These are phyloP conservation scores for Ascochyta lentis DNA, from an alignment of 2,329 filamentous ascomycete genomes.

Conservation along the genomic window DNA sequence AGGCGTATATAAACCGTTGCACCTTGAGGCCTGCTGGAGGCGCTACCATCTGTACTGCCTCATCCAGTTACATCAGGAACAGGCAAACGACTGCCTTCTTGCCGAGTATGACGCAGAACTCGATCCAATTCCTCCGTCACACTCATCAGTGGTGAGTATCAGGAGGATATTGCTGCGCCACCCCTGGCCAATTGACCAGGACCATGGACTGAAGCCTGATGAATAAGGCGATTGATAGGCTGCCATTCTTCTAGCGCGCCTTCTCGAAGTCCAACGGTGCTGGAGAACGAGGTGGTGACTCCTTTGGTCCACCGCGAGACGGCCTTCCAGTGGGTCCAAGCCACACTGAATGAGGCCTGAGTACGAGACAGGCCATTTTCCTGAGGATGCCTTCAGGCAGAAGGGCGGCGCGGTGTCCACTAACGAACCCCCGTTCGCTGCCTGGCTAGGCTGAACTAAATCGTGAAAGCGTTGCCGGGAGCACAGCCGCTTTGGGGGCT, in stretches of 20 bases:
- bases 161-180: slow-evolving; percentile 35
- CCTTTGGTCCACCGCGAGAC: slow-evolving; percentile 33
- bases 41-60: slow-evolving; percentile 30
- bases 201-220: slow-evolving; percentile 33
- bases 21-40: slow-evolving; percentile 36
- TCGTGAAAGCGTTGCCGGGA: slow-evolving; percentile 24
- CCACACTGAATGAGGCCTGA: slow-evolving; percentile 28
- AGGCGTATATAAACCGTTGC: slow-evolving; percentile 26
- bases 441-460: slow-evolving; percentile 32
- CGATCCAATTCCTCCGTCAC: slow-evolving; percentile 24
- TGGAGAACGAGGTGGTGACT: slow-evolving; percentile 35
- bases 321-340: slow-evolving; percentile 30
- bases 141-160: slow-evolving; percentile 23
- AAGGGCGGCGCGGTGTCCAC: slow-evolving; percentile 26
- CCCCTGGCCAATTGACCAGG: slow-evolving; percentile 16
- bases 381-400: slow-evolving; percentile 34
- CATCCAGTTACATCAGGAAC: slow-evolving; percentile 28
- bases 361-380: slow-evolving; percentile 31
- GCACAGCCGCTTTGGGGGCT: slow-evolving; percentile 39
- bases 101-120: slow-evolving; percentile 36
- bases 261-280: slow-evolving; percentile 28
- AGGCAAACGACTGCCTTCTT: slow-evolving; percentile 42
- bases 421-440: slow-evolving; percentile 39
- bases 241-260: slow-evolving; percentile 34
- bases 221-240: slow-evolving; percentile 39